These are phyloP conservation scores for Selaginella tamariscina DNA, from an alignment of 75 land plant species.

Conservation along the genomic window DNA sequence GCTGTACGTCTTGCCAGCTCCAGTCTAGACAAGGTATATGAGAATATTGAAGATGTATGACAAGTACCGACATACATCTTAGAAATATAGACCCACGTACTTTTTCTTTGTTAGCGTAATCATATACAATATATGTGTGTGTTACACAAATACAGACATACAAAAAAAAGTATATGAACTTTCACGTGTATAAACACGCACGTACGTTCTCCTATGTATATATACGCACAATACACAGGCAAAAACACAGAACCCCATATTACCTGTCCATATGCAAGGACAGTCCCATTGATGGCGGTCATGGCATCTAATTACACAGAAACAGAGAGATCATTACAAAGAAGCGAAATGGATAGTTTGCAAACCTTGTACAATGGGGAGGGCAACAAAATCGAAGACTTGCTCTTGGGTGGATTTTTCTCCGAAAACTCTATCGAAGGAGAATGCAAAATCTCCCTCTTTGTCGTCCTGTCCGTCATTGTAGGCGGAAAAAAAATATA, in stretches of 20 bases:
- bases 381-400: constrained; percentile 56
- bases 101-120: too few species aligned
- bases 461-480: constrained; percentile 80
- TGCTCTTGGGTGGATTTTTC: constrained; percentile 49
- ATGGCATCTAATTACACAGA: constrained; percentile 36
- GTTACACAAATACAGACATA: background rate
- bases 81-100: background rate
- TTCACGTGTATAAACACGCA: too few species aligned
- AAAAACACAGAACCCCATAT: background rate
- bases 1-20: constrained; percentile 79
- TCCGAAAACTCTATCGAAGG: constrained; percentile 61
- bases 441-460: constrained; percentile 43
- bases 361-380: constrained; percentile 57
- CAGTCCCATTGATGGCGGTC: constrained; percentile 57
- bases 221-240: too few species aligned
- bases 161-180: too few species aligned
- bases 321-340: background rate
- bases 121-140: background rate
- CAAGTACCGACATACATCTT: too few species aligned
- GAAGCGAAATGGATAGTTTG: background rate
- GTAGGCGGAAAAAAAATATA: background rate
- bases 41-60: too few species aligned
- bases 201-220: too few species aligned
- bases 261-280: constrained; percentile 80
- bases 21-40: constrained; percentile 40